phyloP scores from a whole-genome alignment of 164 flowering plant species.

The Kingdonia uniflora region DNA sequence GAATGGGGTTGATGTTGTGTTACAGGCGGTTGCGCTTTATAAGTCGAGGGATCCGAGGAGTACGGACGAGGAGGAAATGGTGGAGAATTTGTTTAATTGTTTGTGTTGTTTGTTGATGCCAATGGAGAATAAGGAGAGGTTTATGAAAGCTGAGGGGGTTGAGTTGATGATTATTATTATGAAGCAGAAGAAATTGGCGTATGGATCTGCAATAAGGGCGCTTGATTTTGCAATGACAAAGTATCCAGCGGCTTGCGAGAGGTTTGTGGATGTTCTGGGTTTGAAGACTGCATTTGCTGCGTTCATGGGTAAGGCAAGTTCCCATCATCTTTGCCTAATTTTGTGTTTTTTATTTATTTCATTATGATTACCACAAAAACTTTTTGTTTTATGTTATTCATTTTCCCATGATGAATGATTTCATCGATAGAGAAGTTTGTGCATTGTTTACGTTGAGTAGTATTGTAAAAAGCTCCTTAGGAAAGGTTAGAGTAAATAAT shows the following conservation, averaged over 20 bases:
- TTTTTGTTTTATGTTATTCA: too few relatives aligned
- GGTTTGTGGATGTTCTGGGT: slow-evolving; percentile 96
- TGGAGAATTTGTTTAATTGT: slow-evolving; percentile 92
- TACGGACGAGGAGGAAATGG: slow-evolving; percentile 91
- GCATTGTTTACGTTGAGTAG: too few relatives aligned
- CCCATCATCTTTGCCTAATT: slow-evolving; percentile 6
- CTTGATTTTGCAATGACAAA: slow-evolving; percentile 96
- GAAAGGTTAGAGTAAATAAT: too few relatives aligned
- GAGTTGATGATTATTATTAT: slow-evolving; percentile 98
- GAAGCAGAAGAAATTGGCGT: slow-evolving; percentile 96
- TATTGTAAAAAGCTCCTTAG: too few relatives aligned
- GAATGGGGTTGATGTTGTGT: slow-evolving; percentile 89
- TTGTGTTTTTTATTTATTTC: slow-evolving; percentile 1
- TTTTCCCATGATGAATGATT: too few relatives aligned
- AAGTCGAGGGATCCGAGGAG: slow-evolving; percentile 87
- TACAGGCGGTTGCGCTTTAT: slow-evolving; percentile 88
- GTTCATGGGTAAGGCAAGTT: slow-evolving; percentile 99
- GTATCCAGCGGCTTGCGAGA: slow-evolving; percentile 86
- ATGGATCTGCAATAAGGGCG: slow-evolving; percentile 88
- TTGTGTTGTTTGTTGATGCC: slow-evolving; percentile 98
- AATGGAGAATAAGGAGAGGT: slow-evolving; percentile 95
- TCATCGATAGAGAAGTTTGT: too few relatives aligned
- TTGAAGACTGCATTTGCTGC: slow-evolving; percentile 95
- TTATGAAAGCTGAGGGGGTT: slow-evolving; percentile 89
- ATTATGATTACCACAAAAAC: neutral